Base-by-base conservation (phyloP, 352 stramenopile genomes). In the Phytophthora constricta region DNA sequence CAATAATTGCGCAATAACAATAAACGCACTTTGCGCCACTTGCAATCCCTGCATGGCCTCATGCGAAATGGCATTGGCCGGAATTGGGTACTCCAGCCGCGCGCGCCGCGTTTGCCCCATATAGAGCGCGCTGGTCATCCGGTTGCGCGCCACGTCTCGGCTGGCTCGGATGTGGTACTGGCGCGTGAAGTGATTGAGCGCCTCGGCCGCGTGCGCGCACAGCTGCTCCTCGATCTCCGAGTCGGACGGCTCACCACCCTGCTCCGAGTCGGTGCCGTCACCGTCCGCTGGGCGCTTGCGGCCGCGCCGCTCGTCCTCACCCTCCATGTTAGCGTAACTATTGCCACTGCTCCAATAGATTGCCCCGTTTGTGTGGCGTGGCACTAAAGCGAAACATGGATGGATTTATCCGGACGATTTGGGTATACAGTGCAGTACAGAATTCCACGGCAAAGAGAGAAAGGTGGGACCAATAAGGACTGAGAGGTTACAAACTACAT, bases 211-310 rank as follows among this genome's bases (percentile, higher is more conserved):
- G 58, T 94, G 86, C 31, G 76, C 84, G 33, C 75, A 79, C n/a
- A 92, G 82, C 56, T 94, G 86, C 71, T 89, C 67, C 61, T 92
- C 82, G 71, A 92, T 91, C 53, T 90, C 83, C 3, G 65, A 48
- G 61, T 83, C 69, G 0, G 65, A 72, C 19, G 59, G 51, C 46
- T 75, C 62, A 5, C 51, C 49, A 13, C 22, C 23, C 16, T 62
- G 42, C 5, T 66, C 52, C n/a, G 23, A 25, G 5, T 70, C 57
- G 7, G 45, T 58, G n/a, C 13, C 41, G 5, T 62, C 46, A 13
- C 42, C 22, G 54, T 19, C 16, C 64, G 54, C 45, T 77, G 7
- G 7, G 31, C 7, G 31, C 31, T n/a, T 76, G 46, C 39, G 68
- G 20, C 55, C 57, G 34, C 10, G 72, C 39, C 28, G 68, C 19